Evolutionary conservation across 305 asterid species (phyloP).

Genomic region (Rubia balearica): DNA sequence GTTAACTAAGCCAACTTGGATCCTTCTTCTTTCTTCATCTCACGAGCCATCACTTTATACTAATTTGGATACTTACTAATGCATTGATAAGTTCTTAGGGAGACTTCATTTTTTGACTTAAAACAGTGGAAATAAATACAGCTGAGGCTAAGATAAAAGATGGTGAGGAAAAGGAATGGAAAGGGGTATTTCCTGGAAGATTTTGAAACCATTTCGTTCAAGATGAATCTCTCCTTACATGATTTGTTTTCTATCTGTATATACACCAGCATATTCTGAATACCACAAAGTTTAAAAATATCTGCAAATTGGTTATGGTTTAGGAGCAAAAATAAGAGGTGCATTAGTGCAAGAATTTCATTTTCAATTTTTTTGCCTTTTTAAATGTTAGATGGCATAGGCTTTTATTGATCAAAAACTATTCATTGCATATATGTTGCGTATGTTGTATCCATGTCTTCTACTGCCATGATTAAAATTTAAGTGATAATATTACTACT

Average conservation of each 20-base stretch:
- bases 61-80: constrained; percentile 22
- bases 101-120: neutral
- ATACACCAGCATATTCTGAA: neutral
- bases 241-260: neutral
- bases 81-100: neutral
- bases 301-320: neutral
- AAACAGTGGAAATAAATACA: neutral
- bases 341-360: neutral
- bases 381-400: no score
- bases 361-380: no score
- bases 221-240: neutral
- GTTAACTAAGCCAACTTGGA: constrained; percentile 17
- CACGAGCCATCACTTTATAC: constrained; percentile 33
- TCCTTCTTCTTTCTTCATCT: constrained; percentile 23
- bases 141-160: neutral
- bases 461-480: no score
- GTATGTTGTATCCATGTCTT: no score
- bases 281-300: neutral
- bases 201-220: constrained; percentile 6
- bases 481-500: no score
- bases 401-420: no score
- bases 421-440: no score
- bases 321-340: constrained; percentile 6
- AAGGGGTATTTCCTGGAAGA: constrained; percentile 7
- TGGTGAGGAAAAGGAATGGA: neutral